Conservation (phyloP, 345 rosid species). For the Salix suchowensis region DNA sequence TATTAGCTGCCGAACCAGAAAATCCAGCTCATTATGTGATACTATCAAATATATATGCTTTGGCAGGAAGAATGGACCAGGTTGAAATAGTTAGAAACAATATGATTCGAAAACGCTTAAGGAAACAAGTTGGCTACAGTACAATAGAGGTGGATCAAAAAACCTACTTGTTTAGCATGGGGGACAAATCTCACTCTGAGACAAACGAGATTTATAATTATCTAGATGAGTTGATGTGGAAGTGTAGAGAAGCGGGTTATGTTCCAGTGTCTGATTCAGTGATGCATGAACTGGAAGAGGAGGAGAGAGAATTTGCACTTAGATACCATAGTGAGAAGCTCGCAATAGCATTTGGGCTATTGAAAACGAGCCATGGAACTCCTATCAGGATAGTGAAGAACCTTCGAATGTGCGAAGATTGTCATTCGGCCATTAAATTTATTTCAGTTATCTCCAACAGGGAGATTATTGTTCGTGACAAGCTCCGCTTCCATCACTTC, state of each 20-base stretch:
- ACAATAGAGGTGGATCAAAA: conserved; percentile 46
- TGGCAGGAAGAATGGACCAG: conserved; percentile 64
- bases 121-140: conserved; percentile 78
- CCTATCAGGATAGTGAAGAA: conserved; percentile 61
- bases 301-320: conserved; percentile 73
- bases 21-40: conserved; percentile 87
- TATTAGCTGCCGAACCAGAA: conserved; percentile 61
- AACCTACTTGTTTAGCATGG: conserved; percentile 70
- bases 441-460: conserved; percentile 53
- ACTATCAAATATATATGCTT: conserved; percentile 77
- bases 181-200: conserved; percentile 63
- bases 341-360: conserved; percentile 64
- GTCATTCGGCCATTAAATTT: conserved; percentile 67
- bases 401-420: conserved; percentile 75
- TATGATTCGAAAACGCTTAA: conserved; percentile 56
- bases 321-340: conserved; percentile 84
- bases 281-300: conserved; percentile 84
- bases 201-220: conserved; percentile 44
- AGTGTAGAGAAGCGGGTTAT: conserved; percentile 67
- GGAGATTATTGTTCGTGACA: conserved; percentile 68
- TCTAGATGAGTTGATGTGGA: conserved; percentile 60
- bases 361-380: conserved; percentile 44
- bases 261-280: conserved; percentile 46
- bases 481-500: conserved; percentile 73
- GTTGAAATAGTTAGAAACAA: conserved; percentile 58